These are phyloP conservation scores for Elsinoe ampelina DNA, from an alignment of 2,329 filamentous ascomycete species.

Conservation along the genomic window DNA sequence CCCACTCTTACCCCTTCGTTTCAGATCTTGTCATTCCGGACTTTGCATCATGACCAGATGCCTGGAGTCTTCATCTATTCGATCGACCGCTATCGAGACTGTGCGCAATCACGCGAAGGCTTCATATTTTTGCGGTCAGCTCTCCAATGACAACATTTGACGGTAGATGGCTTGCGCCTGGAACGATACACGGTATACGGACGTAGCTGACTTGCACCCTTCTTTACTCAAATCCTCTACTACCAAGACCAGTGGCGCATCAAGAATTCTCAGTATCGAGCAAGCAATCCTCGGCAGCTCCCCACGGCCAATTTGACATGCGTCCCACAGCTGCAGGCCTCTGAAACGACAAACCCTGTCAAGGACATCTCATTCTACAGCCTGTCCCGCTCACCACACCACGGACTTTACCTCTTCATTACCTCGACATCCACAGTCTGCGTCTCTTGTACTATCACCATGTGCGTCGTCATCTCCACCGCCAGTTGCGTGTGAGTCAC, in stretches of 20 bases:
- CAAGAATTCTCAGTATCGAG: neutral
- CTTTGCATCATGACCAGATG: neutral
- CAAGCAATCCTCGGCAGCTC: neutral
- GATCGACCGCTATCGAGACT: slow-evolving; percentile 6
- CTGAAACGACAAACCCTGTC: neutral
- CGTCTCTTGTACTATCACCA: slow-evolving; percentile 8
- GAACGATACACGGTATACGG: too few relatives aligned
- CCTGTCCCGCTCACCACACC: neutral
- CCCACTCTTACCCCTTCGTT: neutral
- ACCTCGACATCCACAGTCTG: neutral
- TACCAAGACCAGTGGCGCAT: neutral
- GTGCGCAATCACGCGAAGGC: neutral
- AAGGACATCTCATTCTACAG: neutral
- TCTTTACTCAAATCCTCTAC: neutral
- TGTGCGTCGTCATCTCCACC: slow-evolving; percentile 4
- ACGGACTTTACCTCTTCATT: slow-evolving; percentile 2
- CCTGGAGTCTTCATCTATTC: neutral
- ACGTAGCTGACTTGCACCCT: neutral
- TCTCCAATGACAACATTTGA: neutral
- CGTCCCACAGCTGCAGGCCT: slow-evolving; percentile 3
- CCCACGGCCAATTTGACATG: slow-evolving; percentile 1
- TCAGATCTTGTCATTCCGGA: neutral
- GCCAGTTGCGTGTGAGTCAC: slow-evolving; percentile 5
- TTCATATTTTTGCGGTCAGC: neutral
- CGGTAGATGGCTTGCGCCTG: neutral